Evolutionary conservation across 1,284 basidiomycete species (phyloP), one percentile per base, ranked within the genome.

Genomic region (Ustilago crameri): DNA sequence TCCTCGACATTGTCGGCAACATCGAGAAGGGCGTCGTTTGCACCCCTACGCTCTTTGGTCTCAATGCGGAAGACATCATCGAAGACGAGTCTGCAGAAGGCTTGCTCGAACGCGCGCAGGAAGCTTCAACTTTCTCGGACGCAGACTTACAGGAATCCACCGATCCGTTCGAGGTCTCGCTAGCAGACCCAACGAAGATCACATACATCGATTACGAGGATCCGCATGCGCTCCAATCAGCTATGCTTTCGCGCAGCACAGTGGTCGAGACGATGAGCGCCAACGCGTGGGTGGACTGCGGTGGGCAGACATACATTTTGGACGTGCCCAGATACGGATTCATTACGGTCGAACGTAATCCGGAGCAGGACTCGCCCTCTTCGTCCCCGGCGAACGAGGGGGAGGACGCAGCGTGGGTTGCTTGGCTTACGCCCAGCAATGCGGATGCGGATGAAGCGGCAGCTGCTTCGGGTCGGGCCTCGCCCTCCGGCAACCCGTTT

Each of bases 1-100:
- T 98, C 47, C 90, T 98, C 62, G 95, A 98, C 82, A 90, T 97
- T 64, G 93, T 95, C 7, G 94, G 95, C 71, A 92, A 88, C 51
- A 86, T 88, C 24, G 85, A 85, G 26, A 87, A 90, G 20, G 93
- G 92, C 5, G 86, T 96, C 26, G 85, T 93, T 17, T 92, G 91
- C 17, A 88, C 88, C 1, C 95, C 95, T 0, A 93, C 91, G 2
- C 84, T 98, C 9, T 92, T 94, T 75, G 95, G 95, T 0, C 85
- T 98, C 2, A 89, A 92, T 75, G 90, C 92, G n/a, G 84, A 86
- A 5, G 88, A 89, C 49, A 78, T 90, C 7, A 87, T 90, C 15
- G 88, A 91, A 47, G 63, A 67, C 44, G 74, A 76, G 30, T 61
- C 67, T 15, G 46, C 58, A 1, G 67, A 74, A 27, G 53, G 47